Percentiles rank a stretch among this genome's conserved stretches.
Conservation (phyloP, 805 yeast genomes). For the Monosporozyma aerobia region DNA sequence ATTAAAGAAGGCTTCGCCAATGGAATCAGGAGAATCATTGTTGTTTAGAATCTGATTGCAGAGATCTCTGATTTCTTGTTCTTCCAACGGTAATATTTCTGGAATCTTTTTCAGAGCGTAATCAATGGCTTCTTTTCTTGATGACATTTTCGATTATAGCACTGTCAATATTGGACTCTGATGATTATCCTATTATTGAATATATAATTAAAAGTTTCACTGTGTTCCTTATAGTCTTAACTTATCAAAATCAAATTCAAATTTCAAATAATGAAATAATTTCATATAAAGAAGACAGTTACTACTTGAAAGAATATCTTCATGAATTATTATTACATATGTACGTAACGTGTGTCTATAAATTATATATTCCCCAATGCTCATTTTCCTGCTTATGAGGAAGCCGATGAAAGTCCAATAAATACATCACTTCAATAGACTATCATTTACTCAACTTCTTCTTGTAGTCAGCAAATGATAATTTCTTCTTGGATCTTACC, state of each 20-base stretch:
- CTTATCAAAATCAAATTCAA: neutral
- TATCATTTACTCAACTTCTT: conserved; percentile 18
- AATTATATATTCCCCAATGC: neutral
- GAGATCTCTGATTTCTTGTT: conserved; percentile 19
- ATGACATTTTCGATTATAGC: neutral
- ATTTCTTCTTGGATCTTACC: conserved; percentile 20
- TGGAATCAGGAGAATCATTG: conserved; percentile 14
- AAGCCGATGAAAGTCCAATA: too few relatives aligned
- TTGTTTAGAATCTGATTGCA: conserved; percentile 23
- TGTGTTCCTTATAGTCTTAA: neutral
- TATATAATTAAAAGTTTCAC: too few relatives aligned
- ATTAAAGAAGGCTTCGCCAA: conserved; percentile 25
- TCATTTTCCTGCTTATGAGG: neutral
- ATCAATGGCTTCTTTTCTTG: conserved; percentile 17
- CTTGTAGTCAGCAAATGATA: conserved; percentile 32
- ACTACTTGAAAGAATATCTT: neutral
- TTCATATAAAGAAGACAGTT: neutral
- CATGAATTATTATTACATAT: neutral
- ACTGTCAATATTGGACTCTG: neutral
- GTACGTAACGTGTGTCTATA: neutral
- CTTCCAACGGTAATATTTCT: conserved; percentile 25
- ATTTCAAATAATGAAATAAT: neutral
- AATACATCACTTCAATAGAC: too few relatives aligned
- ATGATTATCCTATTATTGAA: neutral
- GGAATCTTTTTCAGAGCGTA: conserved; percentile 24